phyloP scores from a whole-genome alignment of 2,329 filamentous ascomycete species.

The Dothiorella sarmentorum region DNA sequence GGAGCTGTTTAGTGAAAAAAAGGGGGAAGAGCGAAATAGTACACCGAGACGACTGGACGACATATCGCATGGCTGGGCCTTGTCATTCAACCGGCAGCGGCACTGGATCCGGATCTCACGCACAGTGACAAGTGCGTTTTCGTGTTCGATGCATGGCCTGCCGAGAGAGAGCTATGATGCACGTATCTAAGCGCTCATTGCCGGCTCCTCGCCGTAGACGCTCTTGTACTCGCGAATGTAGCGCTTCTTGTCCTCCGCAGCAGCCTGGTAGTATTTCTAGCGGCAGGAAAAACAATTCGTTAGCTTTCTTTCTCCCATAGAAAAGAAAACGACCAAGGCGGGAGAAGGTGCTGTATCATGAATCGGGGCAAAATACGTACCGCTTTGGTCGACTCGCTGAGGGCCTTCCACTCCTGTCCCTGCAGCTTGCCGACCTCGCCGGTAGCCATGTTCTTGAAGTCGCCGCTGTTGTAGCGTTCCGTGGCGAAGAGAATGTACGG shows the following conservation, averaged over 20 bases:
- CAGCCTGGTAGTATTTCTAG: constrained; percentile 31
- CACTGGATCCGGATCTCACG: neutral
- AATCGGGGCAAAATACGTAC: constrained; percentile 29
- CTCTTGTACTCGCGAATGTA: constrained; percentile 32
- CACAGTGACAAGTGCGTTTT: neutral
- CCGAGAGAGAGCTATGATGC: neutral
- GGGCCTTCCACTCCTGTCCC: constrained; percentile 46
- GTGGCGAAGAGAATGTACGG: constrained; percentile 44
- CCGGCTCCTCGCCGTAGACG: constrained; percentile 25
- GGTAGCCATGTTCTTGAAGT: constrained; percentile 47
- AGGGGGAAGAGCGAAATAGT: neutral
- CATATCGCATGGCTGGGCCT: neutral
- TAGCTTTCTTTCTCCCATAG: constrained; percentile 23
- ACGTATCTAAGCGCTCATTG: neutral
- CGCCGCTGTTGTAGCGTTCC: constrained; percentile 47
- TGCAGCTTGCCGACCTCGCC: constrained; percentile 43
- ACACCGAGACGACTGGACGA: neutral
- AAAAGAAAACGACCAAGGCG: neutral
- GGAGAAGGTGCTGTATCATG: neutral
- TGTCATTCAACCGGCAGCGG: neutral
- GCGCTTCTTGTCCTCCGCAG: constrained; percentile 24
- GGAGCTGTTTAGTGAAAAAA: neutral
- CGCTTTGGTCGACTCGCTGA: constrained; percentile 48
- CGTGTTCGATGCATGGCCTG: neutral
- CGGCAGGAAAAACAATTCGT: neutral